Evolutionary conservation across 2,329 filamentous ascomycete species (phyloP).

Genomic region (Penicillium aurantiogriseum): DNA sequence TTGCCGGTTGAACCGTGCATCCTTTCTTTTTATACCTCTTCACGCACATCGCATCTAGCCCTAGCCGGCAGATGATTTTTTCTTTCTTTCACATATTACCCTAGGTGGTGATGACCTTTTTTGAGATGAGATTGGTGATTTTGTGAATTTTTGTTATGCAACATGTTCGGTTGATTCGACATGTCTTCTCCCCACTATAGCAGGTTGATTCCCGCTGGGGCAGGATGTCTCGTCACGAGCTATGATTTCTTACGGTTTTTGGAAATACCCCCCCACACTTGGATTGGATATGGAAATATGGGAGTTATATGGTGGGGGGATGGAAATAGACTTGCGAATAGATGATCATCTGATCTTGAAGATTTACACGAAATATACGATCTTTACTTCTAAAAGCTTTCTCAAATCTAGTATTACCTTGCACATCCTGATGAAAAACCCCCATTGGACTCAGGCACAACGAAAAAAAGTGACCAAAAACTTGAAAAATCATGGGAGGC

Average conservation of each 20-base stretch:
- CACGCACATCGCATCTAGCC: neutral
- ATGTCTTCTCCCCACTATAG: conserved; percentile 5
- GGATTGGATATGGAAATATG: neutral
- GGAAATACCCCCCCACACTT: conserved; percentile 4
- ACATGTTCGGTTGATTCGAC: conserved; percentile 14
- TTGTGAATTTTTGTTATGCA: neutral
- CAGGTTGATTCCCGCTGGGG: conserved; percentile 7
- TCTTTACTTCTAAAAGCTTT: neutral
- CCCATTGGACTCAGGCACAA: neutral
- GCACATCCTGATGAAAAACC: too few species aligned
- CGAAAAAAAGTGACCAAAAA: neutral
- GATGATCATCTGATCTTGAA: conserved; percentile 8
- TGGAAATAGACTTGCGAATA: conserved; percentile 4
- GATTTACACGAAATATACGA: conserved; percentile 6
- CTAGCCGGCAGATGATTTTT: conserved; percentile 2
- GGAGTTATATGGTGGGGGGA: conserved; percentile 1
- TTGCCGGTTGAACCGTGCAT: conserved; percentile 28
- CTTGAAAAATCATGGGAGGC: neutral
- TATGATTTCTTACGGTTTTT: conserved; percentile 9
- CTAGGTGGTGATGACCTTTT: conserved; percentile 1
- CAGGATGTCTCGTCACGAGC: conserved; percentile 10
- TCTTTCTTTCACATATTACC: neutral
- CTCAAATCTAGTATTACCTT: too few species aligned
- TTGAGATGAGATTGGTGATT: conserved; percentile 8
- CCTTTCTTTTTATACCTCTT: conserved; percentile 13